These are phyloP conservation scores for Candida coquimbonensis DNA, from an alignment of 805 yeast genomes.

Conservation along the genomic window DNA sequence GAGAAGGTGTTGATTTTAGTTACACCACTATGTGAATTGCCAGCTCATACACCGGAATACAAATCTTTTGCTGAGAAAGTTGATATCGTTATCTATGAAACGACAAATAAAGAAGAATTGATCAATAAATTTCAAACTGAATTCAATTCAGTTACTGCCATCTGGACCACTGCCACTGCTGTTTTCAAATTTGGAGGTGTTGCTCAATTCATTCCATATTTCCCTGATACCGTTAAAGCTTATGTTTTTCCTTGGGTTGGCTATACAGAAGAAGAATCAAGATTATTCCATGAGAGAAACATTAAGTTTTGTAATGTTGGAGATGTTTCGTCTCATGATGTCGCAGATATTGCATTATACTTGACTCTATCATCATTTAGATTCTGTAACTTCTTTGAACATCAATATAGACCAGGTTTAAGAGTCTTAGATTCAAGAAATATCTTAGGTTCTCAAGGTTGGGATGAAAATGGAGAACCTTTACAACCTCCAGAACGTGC, in stretches of 20 bases:
- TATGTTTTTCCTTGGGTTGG: constrained; percentile 59
- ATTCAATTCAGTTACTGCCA: constrained; percentile 36
- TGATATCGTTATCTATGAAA: constrained; percentile 30
- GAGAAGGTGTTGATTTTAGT: constrained; percentile 27
- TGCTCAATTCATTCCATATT: constrained; percentile 33
- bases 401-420: constrained; percentile 30
- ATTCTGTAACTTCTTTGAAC: constrained; percentile 42
- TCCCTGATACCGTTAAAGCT: constrained; percentile 41
- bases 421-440: constrained; percentile 41
- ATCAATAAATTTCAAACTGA: constrained; percentile 31
- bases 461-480: constrained; percentile 29
- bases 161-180: constrained; percentile 45
- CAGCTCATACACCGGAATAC: constrained; percentile 40
- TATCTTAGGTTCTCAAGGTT: constrained; percentile 25
- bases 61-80: constrained; percentile 33
- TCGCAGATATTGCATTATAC: constrained; percentile 63
- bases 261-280: constrained; percentile 44
- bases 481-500: constrained; percentile 25
- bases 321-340: constrained; percentile 53
- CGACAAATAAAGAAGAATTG: constrained; percentile 37
- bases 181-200: constrained; percentile 42
- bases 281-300: constrained; percentile 35
- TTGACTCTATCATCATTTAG: constrained; percentile 56
- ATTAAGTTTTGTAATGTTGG: constrained; percentile 59
- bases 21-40: constrained; percentile 30